Conservation (phyloP, 306 rosid species). For the Erythrophleum fordii region DNA sequence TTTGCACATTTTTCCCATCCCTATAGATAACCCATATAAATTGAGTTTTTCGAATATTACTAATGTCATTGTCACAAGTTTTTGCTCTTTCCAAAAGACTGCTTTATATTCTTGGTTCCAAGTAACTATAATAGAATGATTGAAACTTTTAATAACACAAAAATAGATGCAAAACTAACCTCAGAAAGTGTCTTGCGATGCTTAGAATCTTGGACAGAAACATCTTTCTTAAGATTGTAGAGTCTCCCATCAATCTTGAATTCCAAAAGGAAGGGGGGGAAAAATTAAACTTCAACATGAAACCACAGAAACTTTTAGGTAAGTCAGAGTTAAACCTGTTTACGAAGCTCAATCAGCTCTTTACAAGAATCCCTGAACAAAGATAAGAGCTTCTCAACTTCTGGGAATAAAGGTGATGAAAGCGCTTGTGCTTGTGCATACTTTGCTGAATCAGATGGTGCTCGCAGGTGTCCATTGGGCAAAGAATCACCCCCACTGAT, state of each 20-base stretch:
- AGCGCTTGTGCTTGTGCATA: conserved; percentile 60
- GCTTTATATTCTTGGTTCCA: neutral
- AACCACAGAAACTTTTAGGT: neutral
- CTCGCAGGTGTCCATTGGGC: conserved; percentile 69
- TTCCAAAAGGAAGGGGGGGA: conserved; percentile 27
- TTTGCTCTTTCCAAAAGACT: neutral
- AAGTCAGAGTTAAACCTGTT: conserved; percentile 62
- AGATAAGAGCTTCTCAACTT: conserved; percentile 83
- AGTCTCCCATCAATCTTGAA: conserved; percentile 94
- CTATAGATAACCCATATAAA: neutral
- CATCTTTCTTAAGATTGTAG: conserved; percentile 84
- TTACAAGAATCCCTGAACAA: conserved; percentile 90
- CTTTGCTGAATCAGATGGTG: conserved; percentile 57
- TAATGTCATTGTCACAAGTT: neutral
- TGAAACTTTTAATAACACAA: neutral
- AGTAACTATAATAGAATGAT: neutral
- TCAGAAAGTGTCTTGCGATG: conserved; percentile 93
- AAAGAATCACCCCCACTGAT: conserved; percentile 54
- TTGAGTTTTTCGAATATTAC: conserved; percentile 10
- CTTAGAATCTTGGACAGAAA: conserved; percentile 85
- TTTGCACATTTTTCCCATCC: neutral
- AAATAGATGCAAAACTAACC: conserved; percentile 54
- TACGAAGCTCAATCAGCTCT: conserved; percentile 91
- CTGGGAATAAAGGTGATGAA: conserved; percentile 77
- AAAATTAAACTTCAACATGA: conserved; percentile 12